These are phyloP conservation scores for Ophiostoma piceae DNA, from an alignment of 2,329 filamentous ascomycete genomes.

Conservation along the genomic window DNA sequence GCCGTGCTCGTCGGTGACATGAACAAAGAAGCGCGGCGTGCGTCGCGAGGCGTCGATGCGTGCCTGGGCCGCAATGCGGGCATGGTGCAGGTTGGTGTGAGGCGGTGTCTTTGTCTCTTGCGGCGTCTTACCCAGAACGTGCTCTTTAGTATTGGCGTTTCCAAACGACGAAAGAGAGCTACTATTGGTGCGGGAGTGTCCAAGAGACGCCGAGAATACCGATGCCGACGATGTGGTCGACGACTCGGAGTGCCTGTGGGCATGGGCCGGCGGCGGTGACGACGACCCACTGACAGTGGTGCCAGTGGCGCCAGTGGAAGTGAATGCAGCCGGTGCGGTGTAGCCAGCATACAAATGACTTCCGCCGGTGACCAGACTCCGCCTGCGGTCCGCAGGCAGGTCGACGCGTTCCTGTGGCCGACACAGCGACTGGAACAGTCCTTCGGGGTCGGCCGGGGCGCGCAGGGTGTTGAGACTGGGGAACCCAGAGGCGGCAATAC, in stretches of 20 bases:
- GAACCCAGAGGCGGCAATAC: conserved; percentile 58
- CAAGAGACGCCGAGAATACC: background rate
- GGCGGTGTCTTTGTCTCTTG: background rate
- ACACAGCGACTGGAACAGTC: conserved; percentile 64
- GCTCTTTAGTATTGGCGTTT: background rate
- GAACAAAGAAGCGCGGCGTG: conserved; percentile 52
- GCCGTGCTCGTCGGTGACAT: conserved; percentile 52
- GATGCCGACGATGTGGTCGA: background rate
- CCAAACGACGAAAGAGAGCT: background rate
- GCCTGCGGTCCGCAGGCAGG: conserved; percentile 46
- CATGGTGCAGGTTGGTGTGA: conserved; percentile 40
- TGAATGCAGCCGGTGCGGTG: background rate
- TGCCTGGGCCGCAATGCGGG: conserved; percentile 60
- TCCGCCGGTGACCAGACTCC: background rate
- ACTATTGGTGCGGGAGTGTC: background rate
- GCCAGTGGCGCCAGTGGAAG: no score
- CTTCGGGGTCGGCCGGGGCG: conserved; percentile 63
- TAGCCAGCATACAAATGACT: background rate
- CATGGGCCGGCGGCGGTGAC: background rate
- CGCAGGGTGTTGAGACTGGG: conserved; percentile 56
- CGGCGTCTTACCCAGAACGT: background rate
- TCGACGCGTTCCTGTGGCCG: conserved; percentile 54
- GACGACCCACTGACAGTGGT: background rate
- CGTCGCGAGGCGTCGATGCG: conserved; percentile 56
- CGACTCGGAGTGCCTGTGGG: background rate